Base-by-base conservation (phyloP, 2,329 filamentous ascomycete genomes). In the Diaporthe aspalathi region DNA sequence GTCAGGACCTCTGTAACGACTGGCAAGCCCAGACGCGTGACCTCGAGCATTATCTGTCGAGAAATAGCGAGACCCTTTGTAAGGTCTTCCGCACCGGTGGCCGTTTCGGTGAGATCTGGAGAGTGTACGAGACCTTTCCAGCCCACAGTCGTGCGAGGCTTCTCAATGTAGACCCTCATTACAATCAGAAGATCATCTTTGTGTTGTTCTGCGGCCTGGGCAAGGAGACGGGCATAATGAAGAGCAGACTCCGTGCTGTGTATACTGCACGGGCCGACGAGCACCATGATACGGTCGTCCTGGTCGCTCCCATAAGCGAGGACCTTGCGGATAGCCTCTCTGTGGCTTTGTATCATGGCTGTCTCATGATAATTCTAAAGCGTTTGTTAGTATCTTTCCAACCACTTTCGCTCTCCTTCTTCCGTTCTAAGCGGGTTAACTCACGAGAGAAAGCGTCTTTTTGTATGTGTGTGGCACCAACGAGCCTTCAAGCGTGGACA, bases 41-140 rank as follows among this genome's bases (percentile, higher is more conserved):
- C 35, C 5, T 35, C 32, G 20, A 40, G n/a, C 54, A 60, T 60
- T n/a, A 60, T 12, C 7, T 32, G 29, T 5, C 54, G 54, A 5
- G 54, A 60, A 16, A 43, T 14, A 22, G n/a, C 11, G 6, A 60
- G 54, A 24, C 54, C 54, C 12, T 40, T 43, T n/a, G 35, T 20
- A 14, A 60, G 53, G 29, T 38, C 17, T 78, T 98, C 91, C 40
- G 96, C 96, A 93, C 98, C 97, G 79, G 95, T 95, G 92, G 93
- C 98, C 79, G 92, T 96, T 84, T 91, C 93, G 81, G 90, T 95
- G 80, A 98, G 97, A 79, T 98, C 95, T 1, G 96, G 96, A 83
- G 98, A 96, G 81, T 99, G 98, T 85, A 98, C 97, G 77, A 99
- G 86, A 62, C 96, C 96, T 86, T 99, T 99, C 96, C 96, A 99